phyloP scores from a whole-genome alignment of 805 yeast genomes.

The Lipomyces oligophaga region DNA sequence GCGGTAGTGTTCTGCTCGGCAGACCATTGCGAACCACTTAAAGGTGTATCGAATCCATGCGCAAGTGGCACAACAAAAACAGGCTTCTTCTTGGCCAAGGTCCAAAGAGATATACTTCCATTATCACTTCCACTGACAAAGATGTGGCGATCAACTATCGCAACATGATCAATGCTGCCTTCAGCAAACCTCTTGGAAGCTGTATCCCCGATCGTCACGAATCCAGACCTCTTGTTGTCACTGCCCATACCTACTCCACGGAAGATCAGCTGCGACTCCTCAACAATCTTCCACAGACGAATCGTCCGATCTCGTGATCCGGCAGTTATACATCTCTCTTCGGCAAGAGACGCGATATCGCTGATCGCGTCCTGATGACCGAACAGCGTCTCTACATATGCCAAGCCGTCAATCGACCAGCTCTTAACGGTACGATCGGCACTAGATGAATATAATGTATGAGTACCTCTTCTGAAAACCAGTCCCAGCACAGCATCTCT shows the following conservation, averaged over 20 bases:
- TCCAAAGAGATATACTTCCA: constrained; percentile 88
- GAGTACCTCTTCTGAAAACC: constrained; percentile 73
- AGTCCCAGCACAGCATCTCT: constrained; percentile 70
- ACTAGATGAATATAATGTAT: constrained; percentile 86
- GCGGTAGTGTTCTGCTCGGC: constrained; percentile 40
- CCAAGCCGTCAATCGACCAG: constrained; percentile 75
- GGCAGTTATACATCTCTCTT: constrained; percentile 92
- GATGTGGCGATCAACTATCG: constrained; percentile 88
- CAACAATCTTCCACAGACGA: constrained; percentile 94
- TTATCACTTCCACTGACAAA: constrained; percentile 95
- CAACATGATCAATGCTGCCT: constrained; percentile 85
- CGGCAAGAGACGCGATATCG: constrained; percentile 73
- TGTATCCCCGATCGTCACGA: neutral
- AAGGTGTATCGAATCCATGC: constrained; percentile 63
- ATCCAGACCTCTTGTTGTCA: constrained; percentile 31
- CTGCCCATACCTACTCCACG: constrained; percentile 70
- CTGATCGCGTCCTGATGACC: constrained; percentile 92
- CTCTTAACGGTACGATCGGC: constrained; percentile 89
- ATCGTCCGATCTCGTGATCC: constrained; percentile 95
- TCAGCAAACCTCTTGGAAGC: constrained; percentile 50
- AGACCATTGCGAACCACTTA: constrained; percentile 49
- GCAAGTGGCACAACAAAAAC: constrained; percentile 61
- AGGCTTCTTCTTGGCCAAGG: constrained; percentile 85
- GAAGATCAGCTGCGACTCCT: constrained; percentile 88
- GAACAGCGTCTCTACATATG: constrained; percentile 84